Conservation (phyloP, 768 basidiomycete species). For the Boletales sp. region DNA sequence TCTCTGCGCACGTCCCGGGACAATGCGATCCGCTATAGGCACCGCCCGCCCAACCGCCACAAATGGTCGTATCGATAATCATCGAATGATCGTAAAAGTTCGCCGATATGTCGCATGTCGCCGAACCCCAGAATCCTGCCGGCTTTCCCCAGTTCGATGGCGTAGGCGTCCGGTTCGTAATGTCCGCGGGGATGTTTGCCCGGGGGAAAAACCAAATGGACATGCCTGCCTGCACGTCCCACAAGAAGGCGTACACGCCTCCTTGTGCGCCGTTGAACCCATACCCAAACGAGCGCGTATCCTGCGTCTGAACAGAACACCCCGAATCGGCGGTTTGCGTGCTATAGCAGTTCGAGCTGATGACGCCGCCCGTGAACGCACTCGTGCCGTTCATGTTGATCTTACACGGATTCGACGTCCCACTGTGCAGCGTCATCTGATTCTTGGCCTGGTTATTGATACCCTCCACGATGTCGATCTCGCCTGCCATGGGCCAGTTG, state of each 20-base stretch:
- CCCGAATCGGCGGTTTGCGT: slow-evolving; percentile 40
- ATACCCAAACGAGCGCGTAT: slow-evolving; percentile 37
- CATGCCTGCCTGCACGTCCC: slow-evolving; percentile 45
- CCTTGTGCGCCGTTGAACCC: slow-evolving; percentile 35
- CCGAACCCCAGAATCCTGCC: slow-evolving; percentile 47
- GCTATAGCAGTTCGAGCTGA: slow-evolving; percentile 37
- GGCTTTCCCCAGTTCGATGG: slow-evolving; percentile 51
- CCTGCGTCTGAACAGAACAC: slow-evolving; percentile 43
- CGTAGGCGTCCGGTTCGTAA: slow-evolving; percentile 39
- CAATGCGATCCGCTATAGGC: slow-evolving; percentile 31
- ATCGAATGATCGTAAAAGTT: slow-evolving; percentile 52
- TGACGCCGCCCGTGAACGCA: slow-evolving; percentile 19
- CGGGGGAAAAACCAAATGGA: slow-evolving; percentile 55
- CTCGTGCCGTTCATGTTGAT: slow-evolving; percentile 14
- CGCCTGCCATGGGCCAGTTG: slow-evolving; percentile 51
- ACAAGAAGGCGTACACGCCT: slow-evolving; percentile 58
- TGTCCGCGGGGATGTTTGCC: slow-evolving; percentile 46
- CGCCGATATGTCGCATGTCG: slow-evolving; percentile 41
- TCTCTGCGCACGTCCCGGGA: slow-evolving; percentile 42
- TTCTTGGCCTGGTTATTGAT: slow-evolving; percentile 57
- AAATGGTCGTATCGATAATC: slow-evolving; percentile 36
- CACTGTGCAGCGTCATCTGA: slow-evolving; percentile 64
- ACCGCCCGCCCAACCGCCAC: slow-evolving; percentile 29
- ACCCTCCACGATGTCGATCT: slow-evolving; percentile 76
- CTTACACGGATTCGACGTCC: slow-evolving; percentile 33